A percentile compares a stretch with the other conserved stretches of the same genome.
These are phyloP conservation scores for Isoetes taiwanensis DNA, from an alignment of 75 land plant species.

Conservation along the genomic window DNA sequence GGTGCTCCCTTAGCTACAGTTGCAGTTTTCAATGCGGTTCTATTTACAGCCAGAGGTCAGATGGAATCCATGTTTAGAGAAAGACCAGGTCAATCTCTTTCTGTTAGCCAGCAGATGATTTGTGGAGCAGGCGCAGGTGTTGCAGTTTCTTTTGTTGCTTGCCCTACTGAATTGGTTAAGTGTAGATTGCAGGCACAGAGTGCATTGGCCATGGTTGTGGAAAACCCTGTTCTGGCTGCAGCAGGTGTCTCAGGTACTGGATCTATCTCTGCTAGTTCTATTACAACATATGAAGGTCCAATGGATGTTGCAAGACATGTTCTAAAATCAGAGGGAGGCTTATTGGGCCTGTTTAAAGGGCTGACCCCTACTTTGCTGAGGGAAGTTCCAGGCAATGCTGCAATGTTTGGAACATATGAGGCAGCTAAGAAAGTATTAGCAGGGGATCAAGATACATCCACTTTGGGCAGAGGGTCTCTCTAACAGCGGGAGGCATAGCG, in stretches of 20 bases:
- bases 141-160: constrained; percentile 82
- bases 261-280: constrained; percentile 26
- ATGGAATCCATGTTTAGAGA: constrained; percentile 73
- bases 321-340: constrained; percentile 57
- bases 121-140: constrained; percentile 92
- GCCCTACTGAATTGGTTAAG: constrained; percentile 93
- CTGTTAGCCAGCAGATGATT: constrained; percentile 59
- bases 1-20: constrained; percentile 99
- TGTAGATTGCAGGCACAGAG: constrained; percentile 95
- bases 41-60: constrained; percentile 87
- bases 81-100: constrained; percentile 46
- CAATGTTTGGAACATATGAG: constrained; percentile 87
- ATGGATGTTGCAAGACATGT: constrained; percentile 89
- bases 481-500: constrained; percentile 93
- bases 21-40: constrained; percentile 89
- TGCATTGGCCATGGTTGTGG: constrained; percentile 33
- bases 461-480: constrained; percentile 53
- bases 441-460: constrained; percentile 71
- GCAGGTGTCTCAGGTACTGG: constrained; percentile 8
- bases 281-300: constrained; percentile 84
- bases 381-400: constrained; percentile 96
- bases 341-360: constrained; percentile 73
- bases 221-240: constrained; percentile 14
- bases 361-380: constrained; percentile 71
- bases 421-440: constrained; percentile 58